Evolutionary conservation across 352 stramenopile genomes (phyloP), one percentile per base, ranked within the genome.

Genomic region (Phytophthora tentaculata): DNA sequence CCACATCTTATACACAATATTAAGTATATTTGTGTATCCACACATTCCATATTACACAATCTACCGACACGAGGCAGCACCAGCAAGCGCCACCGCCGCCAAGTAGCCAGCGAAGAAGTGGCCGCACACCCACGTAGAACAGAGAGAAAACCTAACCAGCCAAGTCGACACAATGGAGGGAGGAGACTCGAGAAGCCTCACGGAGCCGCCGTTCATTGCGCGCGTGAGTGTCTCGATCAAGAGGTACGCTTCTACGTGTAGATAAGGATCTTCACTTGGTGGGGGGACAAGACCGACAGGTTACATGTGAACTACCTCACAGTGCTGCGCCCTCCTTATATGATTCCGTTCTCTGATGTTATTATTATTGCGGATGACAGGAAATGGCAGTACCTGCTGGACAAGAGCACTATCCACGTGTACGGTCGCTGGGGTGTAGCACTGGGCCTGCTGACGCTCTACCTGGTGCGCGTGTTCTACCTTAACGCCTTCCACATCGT

Each of bases 401-500:
- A 99, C 80, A 97, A 98, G 85, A 99, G 96, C 51, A 99, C 97
- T 32, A 98, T 99, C 73, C 91, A 99, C 74, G 81, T 98, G 44
- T 88, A 95, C 47, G 82, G 78, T 8, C 89, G 98, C 47, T 99
- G 98, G 98, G 80, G 83, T 39, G 74, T 88, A 17, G 98, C 98
- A 54, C 61, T 70, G 5, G 69, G 89, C 24, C 69, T 98, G 28
- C 67, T 99, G 29, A 43, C 63, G 58, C 66, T 99, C 12, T 99
- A 99, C 77, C 86, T 98, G 44, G 44, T 98, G 7, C 89, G 97
- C 53, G 92, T 98, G 56, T 97, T 96, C 75, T 77, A 84, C 50
- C 61, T 98, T 14, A 96, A 98, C 66, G 91, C 92, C 23, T 99
- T 98, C 79, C 98, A 98, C 80, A 99, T 99, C 71, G 94, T 99